Evolutionary conservation across 805 yeast genomes (phyloP).

Genomic region (Jamesozyma lodderae): DNA sequence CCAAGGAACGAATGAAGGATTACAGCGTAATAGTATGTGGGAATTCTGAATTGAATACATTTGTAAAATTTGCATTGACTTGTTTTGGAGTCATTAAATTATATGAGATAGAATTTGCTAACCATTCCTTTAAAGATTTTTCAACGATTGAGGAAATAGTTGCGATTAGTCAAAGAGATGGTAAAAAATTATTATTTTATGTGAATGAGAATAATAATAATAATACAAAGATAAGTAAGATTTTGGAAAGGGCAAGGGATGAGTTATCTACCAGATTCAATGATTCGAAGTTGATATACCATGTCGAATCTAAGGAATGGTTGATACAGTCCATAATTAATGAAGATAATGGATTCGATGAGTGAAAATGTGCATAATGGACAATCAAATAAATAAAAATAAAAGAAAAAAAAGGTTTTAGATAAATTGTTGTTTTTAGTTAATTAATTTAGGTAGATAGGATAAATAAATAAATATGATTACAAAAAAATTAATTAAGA

Average conservation of each 20-base stretch:
- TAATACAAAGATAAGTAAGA: constrained; percentile 5
- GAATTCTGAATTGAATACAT: constrained; percentile 19
- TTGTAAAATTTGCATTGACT: constrained; percentile 21
- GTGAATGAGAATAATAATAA: constrained; percentile 10
- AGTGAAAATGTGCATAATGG: too few relatives aligned
- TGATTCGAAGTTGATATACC: constrained; percentile 3
- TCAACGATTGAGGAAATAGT: neutral
- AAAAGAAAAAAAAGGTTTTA: too few relatives aligned
- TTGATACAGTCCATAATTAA: constrained; percentile 27
- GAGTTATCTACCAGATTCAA: constrained; percentile 2
- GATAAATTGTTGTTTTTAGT: too few relatives aligned
- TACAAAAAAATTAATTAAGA: too few relatives aligned
- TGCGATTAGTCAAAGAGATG: neutral
- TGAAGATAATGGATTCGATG: constrained; percentile 11
- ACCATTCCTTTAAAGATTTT: neutral
- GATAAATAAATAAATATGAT: too few relatives aligned
- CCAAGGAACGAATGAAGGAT: constrained; percentile 20
- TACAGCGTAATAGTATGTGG: constrained; percentile 32
- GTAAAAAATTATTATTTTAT: constrained; percentile 12
- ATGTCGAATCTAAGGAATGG: constrained; percentile 28
- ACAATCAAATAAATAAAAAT: too few relatives aligned
- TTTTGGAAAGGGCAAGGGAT: constrained; percentile 6
- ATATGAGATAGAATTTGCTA: constrained; percentile 6
- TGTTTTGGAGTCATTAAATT: constrained; percentile 16
- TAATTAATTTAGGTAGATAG: too few relatives aligned